These are phyloP conservation scores for Kluyveromyces sp. DNA, from an alignment of 1,139 yeast species.

Conservation along the genomic window DNA sequence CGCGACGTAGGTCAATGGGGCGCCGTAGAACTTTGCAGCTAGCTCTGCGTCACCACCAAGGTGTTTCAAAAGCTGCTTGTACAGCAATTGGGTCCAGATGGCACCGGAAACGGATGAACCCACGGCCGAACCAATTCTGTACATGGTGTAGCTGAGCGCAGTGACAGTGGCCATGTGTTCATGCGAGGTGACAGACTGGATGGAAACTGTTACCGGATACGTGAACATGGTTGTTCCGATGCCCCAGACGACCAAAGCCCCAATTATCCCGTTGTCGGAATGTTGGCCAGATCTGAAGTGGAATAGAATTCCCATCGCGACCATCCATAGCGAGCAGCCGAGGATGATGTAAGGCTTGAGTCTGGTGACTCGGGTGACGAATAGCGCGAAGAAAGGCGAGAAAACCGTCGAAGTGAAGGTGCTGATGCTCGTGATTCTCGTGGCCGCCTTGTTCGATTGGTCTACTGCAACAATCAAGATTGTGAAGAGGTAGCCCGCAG, in stretches of 20 bases:
- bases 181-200: constrained; percentile 51
- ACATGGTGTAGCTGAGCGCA: constrained; percentile 45
- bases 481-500: constrained; percentile 55
- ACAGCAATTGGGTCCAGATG: constrained; percentile 47
- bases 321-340: constrained; percentile 47
- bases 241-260: constrained; percentile 55
- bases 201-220: constrained; percentile 54
- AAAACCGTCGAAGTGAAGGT: constrained; percentile 57
- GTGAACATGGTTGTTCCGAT: constrained; percentile 69
- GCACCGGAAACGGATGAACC: constrained; percentile 46
- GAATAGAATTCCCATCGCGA: constrained; percentile 48
- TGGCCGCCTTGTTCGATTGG: constrained; percentile 50
- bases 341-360: constrained; percentile 50
- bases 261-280: constrained; percentile 49
- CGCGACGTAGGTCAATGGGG: constrained; percentile 41
- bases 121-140: constrained; percentile 48
- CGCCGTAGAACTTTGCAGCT: constrained; percentile 40
- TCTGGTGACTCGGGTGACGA: constrained; percentile 42
- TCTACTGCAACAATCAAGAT: constrained; percentile 53
- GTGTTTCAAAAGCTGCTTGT: constrained; percentile 20
- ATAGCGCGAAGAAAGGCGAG: constrained; percentile 51
- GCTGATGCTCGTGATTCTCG: constrained; percentile 52
- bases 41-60: constrained; percentile 25
- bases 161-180: constrained; percentile 53
- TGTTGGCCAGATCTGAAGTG: constrained; percentile 46